Evolutionary conservation across 2,329 filamentous ascomycete genomes (phyloP).

Genomic region (Akanthomyces uredinophilus): DNA sequence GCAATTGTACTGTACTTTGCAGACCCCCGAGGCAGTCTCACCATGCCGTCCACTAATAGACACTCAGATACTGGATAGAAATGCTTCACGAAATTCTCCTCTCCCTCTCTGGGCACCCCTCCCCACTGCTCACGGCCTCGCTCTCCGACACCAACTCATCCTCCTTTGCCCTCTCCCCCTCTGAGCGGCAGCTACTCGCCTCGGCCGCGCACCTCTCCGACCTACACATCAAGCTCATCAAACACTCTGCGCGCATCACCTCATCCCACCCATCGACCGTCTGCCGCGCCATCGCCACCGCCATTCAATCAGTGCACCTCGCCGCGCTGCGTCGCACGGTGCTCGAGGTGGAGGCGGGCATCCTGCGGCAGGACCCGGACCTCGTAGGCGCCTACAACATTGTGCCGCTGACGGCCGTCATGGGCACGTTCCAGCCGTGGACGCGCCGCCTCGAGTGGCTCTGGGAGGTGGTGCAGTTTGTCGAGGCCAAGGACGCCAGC

Average conservation of each 20-base stretch:
- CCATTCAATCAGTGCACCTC: slow-evolving; percentile 70
- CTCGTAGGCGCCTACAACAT: slow-evolving; percentile 90
- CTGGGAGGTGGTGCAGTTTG: slow-evolving; percentile 66
- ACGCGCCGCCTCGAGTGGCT: slow-evolving; percentile 81
- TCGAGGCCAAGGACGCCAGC: slow-evolving; percentile 42
- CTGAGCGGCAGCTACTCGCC: slow-evolving; percentile 76
- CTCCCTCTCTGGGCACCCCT: slow-evolving; percentile 89
- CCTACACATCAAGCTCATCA: slow-evolving; percentile 68
- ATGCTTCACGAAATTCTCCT: slow-evolving; percentile 99
- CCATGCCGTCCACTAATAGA: neutral
- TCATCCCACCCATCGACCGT: slow-evolving; percentile 72
- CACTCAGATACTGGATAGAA: neutral
- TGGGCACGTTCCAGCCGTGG: slow-evolving; percentile 85
- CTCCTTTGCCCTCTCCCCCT: slow-evolving; percentile 57
- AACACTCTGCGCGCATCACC: slow-evolving; percentile 61
- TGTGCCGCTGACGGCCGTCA: slow-evolving; percentile 80
- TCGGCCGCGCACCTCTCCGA: slow-evolving; percentile 73
- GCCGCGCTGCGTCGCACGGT: slow-evolving; percentile 78
- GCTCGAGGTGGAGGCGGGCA: slow-evolving; percentile 73
- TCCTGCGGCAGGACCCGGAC: slow-evolving; percentile 69
- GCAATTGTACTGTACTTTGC: neutral
- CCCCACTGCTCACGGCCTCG: slow-evolving; percentile 67
- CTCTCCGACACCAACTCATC: slow-evolving; percentile 37
- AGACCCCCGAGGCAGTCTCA: neutral
- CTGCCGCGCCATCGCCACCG: slow-evolving; percentile 79